Evolutionary conservation across 768 basidiomycete genomes (phyloP).

Genomic region (Trametes punicea): DNA sequence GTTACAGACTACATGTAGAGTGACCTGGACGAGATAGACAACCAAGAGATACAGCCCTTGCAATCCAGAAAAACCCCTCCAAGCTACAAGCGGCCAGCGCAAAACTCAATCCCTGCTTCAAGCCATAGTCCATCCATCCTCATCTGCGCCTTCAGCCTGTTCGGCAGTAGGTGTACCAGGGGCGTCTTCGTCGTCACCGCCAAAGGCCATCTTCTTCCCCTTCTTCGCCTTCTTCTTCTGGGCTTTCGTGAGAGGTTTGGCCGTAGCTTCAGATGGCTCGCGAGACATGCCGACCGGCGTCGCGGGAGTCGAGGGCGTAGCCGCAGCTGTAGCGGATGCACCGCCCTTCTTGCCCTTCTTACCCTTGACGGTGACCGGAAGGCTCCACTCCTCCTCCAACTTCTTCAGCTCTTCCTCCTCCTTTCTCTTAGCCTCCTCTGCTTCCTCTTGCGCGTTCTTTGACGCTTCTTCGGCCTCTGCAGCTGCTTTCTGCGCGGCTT

Average conservation of each 20-base stretch:
- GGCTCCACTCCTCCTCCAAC: constrained; percentile 16
- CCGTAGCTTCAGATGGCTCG: constrained; percentile 11
- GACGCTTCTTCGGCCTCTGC: not conserved
- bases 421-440: not conserved
- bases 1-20: not conserved
- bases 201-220: constrained; percentile 5
- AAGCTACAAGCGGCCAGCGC: constrained; percentile 4
- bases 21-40: not conserved
- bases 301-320: not conserved
- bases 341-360: constrained; percentile 25
- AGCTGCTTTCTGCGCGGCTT: not conserved
- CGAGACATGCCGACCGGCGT: constrained; percentile 20
- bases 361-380: constrained; percentile 6
- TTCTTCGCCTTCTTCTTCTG: constrained; percentile 17
- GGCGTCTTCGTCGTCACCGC: constrained; percentile 1
- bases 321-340: constrained; percentile 2
- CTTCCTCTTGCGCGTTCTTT: not conserved
- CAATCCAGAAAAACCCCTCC: not conserved
- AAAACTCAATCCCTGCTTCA: not conserved
- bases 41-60: constrained; percentile 5
- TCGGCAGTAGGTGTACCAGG: constrained; percentile 1
- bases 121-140: not conserved
- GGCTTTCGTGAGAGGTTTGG: constrained; percentile 5
- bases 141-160: not conserved
- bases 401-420: constrained; percentile 10